Conservation (phyloP, 208 protist genomes). For the Leishmania gerbilli region DNA sequence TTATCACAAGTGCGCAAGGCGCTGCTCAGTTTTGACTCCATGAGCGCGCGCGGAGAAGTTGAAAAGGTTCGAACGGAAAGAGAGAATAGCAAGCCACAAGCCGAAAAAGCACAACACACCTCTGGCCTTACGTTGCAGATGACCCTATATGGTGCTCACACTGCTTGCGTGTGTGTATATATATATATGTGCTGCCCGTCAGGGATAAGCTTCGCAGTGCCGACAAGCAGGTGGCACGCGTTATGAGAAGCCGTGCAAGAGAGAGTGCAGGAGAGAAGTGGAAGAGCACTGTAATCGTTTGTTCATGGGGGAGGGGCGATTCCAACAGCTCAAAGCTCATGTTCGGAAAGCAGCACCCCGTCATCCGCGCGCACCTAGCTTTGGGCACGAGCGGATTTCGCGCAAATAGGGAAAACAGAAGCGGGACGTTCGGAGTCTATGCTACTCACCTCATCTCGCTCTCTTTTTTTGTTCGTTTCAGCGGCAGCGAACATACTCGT, state of each 20-base stretch:
- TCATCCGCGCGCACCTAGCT: background rate
- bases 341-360: background rate
- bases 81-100: background rate
- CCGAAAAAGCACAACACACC: background rate
- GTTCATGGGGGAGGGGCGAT: background rate
- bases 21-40: constrained; percentile 38
- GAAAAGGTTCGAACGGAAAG: background rate
- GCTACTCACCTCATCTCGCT: background rate
- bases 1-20: constrained; percentile 39
- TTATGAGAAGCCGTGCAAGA: background rate
- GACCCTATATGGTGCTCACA: background rate
- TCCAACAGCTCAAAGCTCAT: background rate
- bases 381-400: background rate
- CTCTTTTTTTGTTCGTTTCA: background rate
- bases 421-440: background rate
- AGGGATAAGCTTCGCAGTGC: background rate
- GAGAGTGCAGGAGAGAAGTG: background rate
- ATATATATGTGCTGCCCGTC: background rate
- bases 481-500: background rate
- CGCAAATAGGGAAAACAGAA: constrained; percentile 1
- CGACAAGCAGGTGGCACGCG: background rate
- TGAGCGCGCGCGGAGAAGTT: constrained; percentile 1
- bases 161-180: background rate
- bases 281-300: background rate
- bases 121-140: constrained; percentile 2